Evolutionary conservation across 148 eudicot genomes (phyloP).

Genomic region (Camellia granthamiana): DNA sequence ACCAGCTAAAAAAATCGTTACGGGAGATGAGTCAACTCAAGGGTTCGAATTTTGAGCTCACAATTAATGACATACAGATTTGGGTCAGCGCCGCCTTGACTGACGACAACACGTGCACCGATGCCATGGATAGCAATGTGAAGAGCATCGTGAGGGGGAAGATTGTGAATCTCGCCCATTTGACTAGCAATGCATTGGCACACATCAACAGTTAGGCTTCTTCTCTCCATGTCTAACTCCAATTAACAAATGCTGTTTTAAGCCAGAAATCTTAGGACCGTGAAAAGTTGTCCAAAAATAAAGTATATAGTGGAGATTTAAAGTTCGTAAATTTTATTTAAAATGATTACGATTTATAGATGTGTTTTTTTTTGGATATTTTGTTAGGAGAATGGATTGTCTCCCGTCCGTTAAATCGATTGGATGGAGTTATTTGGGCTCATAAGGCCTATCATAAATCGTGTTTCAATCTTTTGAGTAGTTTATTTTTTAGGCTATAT

Average conservation of each 20-base stretch:
- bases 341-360: too few relatives aligned
- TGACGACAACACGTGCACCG: conserved; percentile 32
- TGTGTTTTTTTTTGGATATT: too few relatives aligned
- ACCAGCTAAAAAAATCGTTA: conserved; percentile 22
- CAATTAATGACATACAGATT: conserved; percentile 32
- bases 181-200: conserved; percentile 42
- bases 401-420: too few relatives aligned
- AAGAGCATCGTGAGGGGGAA: conserved; percentile 25
- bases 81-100: conserved; percentile 49
- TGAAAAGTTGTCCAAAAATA: too few relatives aligned
- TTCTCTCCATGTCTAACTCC: conserved; percentile 18
- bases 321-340: too few relatives aligned
- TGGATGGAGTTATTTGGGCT: too few relatives aligned
- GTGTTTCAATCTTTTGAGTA: too few relatives aligned
- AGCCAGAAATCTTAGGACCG: neutral
- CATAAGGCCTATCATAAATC: too few relatives aligned
- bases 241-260: neutral
- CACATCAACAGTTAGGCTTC: conserved; percentile 27
- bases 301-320: too few relatives aligned
- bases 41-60: conserved; percentile 9
- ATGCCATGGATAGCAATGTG: conserved; percentile 28
- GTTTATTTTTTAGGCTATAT: too few relatives aligned
- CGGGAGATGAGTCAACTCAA: conserved; percentile 27
- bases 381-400: too few relatives aligned
- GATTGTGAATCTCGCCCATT: conserved; percentile 28